Base-by-base conservation (phyloP, 2,329 filamentous ascomycete species). In the Alternaria sp. region DNA sequence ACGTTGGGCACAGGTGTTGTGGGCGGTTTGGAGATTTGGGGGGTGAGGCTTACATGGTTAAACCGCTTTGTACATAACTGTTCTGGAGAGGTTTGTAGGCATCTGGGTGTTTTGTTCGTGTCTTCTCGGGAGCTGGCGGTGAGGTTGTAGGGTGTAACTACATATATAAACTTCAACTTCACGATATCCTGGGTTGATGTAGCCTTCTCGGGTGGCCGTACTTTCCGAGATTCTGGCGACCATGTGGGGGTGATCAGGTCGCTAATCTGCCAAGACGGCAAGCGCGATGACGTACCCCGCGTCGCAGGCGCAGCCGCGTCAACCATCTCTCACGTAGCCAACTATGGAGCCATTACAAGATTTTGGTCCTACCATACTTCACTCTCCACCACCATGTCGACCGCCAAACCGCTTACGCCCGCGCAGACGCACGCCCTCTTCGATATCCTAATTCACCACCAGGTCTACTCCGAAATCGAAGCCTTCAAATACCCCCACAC, bases 401-500 rank as follows among this genome's bases (percentile, higher is more conserved):
- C 64, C 33, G 25, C 66, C 23, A 20, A 72, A 51, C 63, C 71
- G 46, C 79, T 86, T 50, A 81, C 83, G 20, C 72, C 83, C 26
- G 75, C 77, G 58, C 84, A 86, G 71, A 79, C 81, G 18, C 81
- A 84, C 63, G 84, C 85, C 47, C 80, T 87, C 46, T 84, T 87
- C 72, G 85, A 87, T 70, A 82, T 87, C 68, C 75, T 87, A 41
- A 85, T 83, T 60, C 85, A 87, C 73, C 80, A 84, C 75, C 83
- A 86, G 70, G 83, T 84, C 44, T 87, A 87, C 78, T 79, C 85
- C 12, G 92, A 96, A 79, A 91, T 93, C 64, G 86, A 90, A 74
- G 86, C 85, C 64, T 93, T 94, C 84, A 92, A 90, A 72, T 80
- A 85, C 41, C 87, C 90, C 0, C 81, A 84, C 3, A 87, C 89